A percentile compares a stretch with the other conserved stretches of the same genome.
Evolutionary conservation across 805 yeast genomes (phyloP).

Genomic region (Monosporozyma servazzii): DNA sequence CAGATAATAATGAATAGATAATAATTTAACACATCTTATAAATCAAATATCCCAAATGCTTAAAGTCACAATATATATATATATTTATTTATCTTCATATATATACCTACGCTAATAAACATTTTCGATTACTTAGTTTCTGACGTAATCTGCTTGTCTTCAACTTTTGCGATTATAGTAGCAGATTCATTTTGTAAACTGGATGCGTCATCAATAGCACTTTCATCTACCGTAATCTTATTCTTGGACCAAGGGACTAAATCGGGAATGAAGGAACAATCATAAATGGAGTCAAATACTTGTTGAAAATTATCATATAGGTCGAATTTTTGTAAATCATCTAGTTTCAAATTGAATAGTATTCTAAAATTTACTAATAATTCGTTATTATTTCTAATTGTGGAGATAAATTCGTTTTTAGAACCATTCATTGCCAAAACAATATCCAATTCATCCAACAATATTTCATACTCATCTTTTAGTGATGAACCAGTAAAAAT

Average conservation of each 20-base stretch:
- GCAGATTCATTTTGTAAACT: background rate
- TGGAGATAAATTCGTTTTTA: conserved; percentile 20
- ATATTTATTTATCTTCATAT: background rate
- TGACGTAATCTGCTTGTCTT: background rate
- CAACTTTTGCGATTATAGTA: background rate
- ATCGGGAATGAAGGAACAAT: conserved; percentile 16
- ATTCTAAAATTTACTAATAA: conserved; percentile 20
- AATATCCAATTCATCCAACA: conserved; percentile 23
- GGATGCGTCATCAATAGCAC: background rate
- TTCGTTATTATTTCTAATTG: conserved; percentile 22
- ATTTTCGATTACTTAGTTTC: background rate
- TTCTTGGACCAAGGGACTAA: conserved; percentile 11
- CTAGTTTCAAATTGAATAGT: conserved; percentile 18
- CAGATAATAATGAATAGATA: too few relatives aligned
- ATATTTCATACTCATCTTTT: conserved; percentile 18
- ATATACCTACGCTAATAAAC: background rate
- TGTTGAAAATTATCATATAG: conserved; percentile 19
- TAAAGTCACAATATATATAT: background rate
- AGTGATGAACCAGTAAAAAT: conserved; percentile 5
- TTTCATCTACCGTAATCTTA: background rate
- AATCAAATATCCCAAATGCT: background rate
- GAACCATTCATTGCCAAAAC: conserved; percentile 19
- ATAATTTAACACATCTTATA: background rate
- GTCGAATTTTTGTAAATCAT: conserved; percentile 12
- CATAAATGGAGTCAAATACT: conserved; percentile 17